Evolutionary conservation across 1,139 yeast genomes (phyloP), one percentile per base, ranked within the genome.

Genomic region (Sugiyamaella japonica): DNA sequence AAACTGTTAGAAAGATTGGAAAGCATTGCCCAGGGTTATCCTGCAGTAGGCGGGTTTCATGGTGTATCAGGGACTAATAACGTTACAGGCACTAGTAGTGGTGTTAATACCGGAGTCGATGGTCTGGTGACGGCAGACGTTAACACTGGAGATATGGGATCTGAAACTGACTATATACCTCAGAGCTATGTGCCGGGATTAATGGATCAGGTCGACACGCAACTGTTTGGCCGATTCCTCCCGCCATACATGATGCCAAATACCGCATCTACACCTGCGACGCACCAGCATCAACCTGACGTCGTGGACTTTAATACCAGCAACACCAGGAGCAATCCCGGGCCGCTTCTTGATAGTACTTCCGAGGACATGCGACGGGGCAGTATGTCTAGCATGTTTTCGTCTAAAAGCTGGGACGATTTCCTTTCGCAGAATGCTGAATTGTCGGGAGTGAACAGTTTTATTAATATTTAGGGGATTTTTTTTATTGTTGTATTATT

Each of bases 181-280:
- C 57, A 54, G 29, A 40, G 40, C 16, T 87, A 87, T 64, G 77
- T 86, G 56, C 89, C 93, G 1, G 95, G 95, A 4, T 85, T 86
- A 16, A 85, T 89, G 76, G 96, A 89, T 68, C 86, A 85, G 62
- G 73, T 89, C 47, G 96, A 89, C 68, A 81, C 89, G 58, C 93
- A 88, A 66, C 78, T 89, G 12, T 89, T 89, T 73, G 96, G 96
- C 0, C 75, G 87, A 50, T 84, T 86, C 62, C 69, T 89, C 53
- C 96, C 96, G 3, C 95, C 95, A 1, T 88, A 87, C 65, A 87
- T 87, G 95, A 70, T 82, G 63, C 54, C 57, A 16, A 36, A 52
- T 17, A 41, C 23, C 9, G 7, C 12, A 7, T 3, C 28, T 6
- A 6, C 25, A 20, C 25, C 25, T n/a, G 15, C 9, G 23, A 25